Evolutionary conservation across 108 stramenopile genomes (phyloP), one percentile per base, ranked within the genome.

Genomic region (Bacterosira constricta): DNA sequence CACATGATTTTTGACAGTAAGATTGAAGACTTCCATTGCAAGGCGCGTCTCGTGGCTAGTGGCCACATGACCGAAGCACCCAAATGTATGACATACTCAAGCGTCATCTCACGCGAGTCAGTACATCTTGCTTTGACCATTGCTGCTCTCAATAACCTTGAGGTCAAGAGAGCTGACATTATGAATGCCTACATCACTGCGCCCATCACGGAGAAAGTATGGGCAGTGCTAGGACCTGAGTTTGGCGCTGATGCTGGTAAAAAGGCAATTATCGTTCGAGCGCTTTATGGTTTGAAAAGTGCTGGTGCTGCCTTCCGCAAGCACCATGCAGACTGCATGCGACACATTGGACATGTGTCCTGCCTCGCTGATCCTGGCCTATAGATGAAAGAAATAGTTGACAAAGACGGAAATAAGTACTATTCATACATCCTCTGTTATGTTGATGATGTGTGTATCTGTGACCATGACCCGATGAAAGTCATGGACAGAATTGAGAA

Each of bases 261-360:
- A 18, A 26, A 30, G 10, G 41, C 50, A 8, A 18, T 69, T 10
- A 75, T 79, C 17, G 63, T 69, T 0, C 61, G 71, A 25, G 80
- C 66, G 6, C 38, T 83, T 0, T 86, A 83, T 47, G 82, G 77
- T n/a, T n/a, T n/a, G n/a, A n/a, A n/a, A n/a, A n/a, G n/a, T n/a
- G n/a, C n/a, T n/a, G n/a, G n/a, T n/a, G n/a, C 11, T 21, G 46
- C 23, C 1, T 66, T 49, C 13, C 38, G 60, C 56, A 52, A 26
- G 18, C 51, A 53, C 25, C 51, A 80, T n/a, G 47, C 51, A 13
- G 69, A 71, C 2, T 61, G 75, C 69, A 45, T 81, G 81, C 0
- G 38, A 51, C 4, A 77, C 4, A 38, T 77, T 30, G 69, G 80
- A 11, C 72, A 63, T 25, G 15, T 3, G 0, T 25, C 67, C 0